These are phyloP conservation scores for Biscogniauxia mediterranea DNA, from an alignment of 2,329 filamentous ascomycete genomes.

Conservation along the genomic window DNA sequence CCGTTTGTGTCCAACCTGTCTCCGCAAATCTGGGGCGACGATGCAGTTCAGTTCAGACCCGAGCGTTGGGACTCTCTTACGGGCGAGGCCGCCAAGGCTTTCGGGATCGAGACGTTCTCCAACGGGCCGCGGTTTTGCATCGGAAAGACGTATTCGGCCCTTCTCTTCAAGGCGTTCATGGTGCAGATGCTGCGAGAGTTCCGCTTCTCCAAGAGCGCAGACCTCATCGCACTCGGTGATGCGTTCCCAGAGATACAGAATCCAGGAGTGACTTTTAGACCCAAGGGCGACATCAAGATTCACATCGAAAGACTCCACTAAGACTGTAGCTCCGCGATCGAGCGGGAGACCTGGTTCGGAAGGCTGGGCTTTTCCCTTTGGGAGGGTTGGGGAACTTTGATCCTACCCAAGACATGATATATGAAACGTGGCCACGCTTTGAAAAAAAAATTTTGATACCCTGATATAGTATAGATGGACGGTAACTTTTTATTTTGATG, in stretches of 20 bases:
- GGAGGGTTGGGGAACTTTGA: not conserved
- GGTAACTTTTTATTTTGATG: not conserved
- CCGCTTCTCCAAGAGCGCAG: conserved; percentile 10
- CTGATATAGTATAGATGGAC: not conserved
- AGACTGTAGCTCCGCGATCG: not conserved
- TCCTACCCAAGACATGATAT: not conserved
- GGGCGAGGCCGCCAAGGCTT: conserved; percentile 9
- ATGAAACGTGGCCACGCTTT: not conserved
- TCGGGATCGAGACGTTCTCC: conserved; percentile 10
- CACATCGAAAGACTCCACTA: not conserved
- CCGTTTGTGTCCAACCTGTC: conserved; percentile 14
- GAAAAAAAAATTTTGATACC: not conserved
- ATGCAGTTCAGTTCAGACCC: conserved; percentile 6
- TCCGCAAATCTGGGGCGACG: conserved; percentile 9
- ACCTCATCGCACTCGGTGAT: conserved; percentile 6
- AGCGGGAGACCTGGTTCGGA: not conserved
- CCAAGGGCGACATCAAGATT: not conserved
- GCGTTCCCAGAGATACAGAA: conserved; percentile 10
- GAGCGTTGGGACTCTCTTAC: conserved; percentile 13
- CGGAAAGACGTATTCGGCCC: conserved; percentile 15
- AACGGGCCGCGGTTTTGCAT: conserved; percentile 16
- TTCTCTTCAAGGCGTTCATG: conserved; percentile 17
- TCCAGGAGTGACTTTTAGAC: conserved; percentile 12
- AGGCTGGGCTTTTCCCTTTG: not conserved
- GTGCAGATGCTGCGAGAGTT: conserved; percentile 12